Evolutionary conservation across 2,329 filamentous ascomycete species (phyloP), one percentile per base, ranked within the genome.

Genomic region (Trichothecium roseum): DNA sequence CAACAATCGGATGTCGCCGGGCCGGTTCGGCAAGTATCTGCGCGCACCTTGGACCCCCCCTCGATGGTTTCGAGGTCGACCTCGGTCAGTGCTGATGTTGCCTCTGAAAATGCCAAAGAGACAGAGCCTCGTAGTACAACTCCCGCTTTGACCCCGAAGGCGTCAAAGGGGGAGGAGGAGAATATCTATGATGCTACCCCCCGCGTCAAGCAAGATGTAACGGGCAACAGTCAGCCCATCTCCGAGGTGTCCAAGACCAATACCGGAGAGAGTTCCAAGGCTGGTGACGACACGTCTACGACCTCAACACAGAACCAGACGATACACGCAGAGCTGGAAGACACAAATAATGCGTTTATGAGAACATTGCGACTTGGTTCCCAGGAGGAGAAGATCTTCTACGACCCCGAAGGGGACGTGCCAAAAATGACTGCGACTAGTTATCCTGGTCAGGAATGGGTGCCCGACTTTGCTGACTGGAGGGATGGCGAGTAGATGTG

Each of bases 391-490:
- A 73, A 74, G 56, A 74, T 74, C 17, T 55, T 63, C 55, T 46
- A 52, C 30, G 51, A 57, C 8, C 56, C 54, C 6, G 52, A 56
- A 17, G 57, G 56, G 18, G 55, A 57, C 35, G 55, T 60, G 48
- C 68, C 70, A 10, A 60, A 66, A 39, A 83, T 84, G 79, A 69
- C 64, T 32, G 78, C 77, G 6, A 78, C 76, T 10, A 77, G 71
- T 49, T 84, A 82, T 53, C 79, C 79, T 0, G 79, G 79, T 1
- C 75, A 81, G 57, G 78, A 83, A 52, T 84, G 79, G 78, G 72
- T 72, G 45, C 76, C 76, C 3, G 20, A 24, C 6, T 24, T 24
- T 24, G 30, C 24, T 3, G 31, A 37, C 22, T 37, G 30, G 30
- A 24, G 17, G 14, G 35, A 33, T 4, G 36, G 34, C 20, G 20